Conservation (phyloP, 768 basidiomycete genomes). For the Termitomyces titanicus region DNA sequence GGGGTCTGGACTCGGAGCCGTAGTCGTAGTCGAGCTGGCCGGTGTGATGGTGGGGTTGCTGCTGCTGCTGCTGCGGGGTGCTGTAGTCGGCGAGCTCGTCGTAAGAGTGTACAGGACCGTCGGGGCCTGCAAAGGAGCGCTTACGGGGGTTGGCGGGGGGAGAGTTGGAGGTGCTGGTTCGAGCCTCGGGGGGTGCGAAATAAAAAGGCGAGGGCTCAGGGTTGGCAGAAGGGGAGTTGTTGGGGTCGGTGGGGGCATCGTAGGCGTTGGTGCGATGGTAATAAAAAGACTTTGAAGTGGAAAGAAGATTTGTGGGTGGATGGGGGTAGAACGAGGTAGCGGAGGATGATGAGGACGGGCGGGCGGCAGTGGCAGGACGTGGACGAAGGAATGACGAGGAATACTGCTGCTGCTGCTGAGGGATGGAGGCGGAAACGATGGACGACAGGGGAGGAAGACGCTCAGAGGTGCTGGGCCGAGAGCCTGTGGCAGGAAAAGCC, state of each 20-base stretch:
- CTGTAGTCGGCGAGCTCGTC: conserved; percentile 13
- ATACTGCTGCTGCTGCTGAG: conserved; percentile 1
- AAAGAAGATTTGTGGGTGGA: background rate
- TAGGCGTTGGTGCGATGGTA: conserved; percentile 29
- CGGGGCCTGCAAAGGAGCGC: conserved; percentile 59
- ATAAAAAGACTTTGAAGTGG: conserved; percentile 15
- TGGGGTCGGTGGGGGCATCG: conserved; percentile 35
- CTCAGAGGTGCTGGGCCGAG: conserved; percentile 50
- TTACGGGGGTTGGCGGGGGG: conserved; percentile 47
- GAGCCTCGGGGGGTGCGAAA: conserved; percentile 61
- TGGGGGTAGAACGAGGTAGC: conserved; percentile 9
- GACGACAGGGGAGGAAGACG: conserved; percentile 57
- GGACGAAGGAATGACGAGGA: conserved; percentile 5
- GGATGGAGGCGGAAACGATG: conserved; percentile 63
- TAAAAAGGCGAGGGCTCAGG: conserved; percentile 69
- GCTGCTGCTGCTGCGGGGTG: background rate
- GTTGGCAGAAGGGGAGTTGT: conserved; percentile 8
- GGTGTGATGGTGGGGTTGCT: background rate
- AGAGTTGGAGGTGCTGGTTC: conserved; percentile 20
- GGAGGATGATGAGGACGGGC: conserved; percentile 6
- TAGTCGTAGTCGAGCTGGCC: conserved; percentile 50
- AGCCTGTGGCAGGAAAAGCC: conserved; percentile 30
- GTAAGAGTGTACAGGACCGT: conserved; percentile 30
- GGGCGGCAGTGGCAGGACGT: conserved; percentile 1
- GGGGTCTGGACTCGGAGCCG: conserved; percentile 71